phyloP scores from a whole-genome alignment of 1,284 basidiomycete species.

The Wallemia hederae region DNA sequence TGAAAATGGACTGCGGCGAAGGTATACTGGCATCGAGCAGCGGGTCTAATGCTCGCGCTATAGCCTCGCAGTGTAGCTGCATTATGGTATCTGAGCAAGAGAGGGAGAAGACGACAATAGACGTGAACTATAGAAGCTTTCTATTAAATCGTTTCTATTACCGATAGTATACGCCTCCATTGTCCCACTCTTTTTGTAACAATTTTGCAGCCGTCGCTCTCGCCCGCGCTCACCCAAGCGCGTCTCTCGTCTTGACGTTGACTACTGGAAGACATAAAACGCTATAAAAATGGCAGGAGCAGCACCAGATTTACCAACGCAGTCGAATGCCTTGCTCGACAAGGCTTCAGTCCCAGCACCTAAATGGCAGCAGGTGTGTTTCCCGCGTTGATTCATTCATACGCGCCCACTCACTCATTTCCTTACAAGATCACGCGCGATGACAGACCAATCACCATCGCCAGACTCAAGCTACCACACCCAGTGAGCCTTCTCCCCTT shows the following conservation, averaged over 20 bases:
- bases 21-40: not conserved
- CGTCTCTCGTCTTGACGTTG: not conserved
- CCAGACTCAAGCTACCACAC: not conserved
- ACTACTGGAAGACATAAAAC: not conserved
- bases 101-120: too few species aligned
- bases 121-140: too few species aligned
- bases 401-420: not conserved
- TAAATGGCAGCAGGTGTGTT: not conserved
- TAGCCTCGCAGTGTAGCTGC: not conserved
- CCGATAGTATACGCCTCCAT: too few species aligned
- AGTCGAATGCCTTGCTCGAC: not conserved
- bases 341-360: not conserved
- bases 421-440: not conserved
- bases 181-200: too few species aligned
- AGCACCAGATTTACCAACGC: not conserved
- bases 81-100: not conserved
- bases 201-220: too few species aligned
- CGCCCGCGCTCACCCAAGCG: not conserved
- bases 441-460: not conserved
- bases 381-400: not conserved
- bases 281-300: not conserved
- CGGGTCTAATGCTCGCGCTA: not conserved
- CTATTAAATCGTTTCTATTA: too few species aligned
- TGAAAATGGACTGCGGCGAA: not conserved
- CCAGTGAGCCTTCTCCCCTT: not conserved